Conservation (phyloP, 257 asterid species). For the Ophiorrhiza pumila region DNA sequence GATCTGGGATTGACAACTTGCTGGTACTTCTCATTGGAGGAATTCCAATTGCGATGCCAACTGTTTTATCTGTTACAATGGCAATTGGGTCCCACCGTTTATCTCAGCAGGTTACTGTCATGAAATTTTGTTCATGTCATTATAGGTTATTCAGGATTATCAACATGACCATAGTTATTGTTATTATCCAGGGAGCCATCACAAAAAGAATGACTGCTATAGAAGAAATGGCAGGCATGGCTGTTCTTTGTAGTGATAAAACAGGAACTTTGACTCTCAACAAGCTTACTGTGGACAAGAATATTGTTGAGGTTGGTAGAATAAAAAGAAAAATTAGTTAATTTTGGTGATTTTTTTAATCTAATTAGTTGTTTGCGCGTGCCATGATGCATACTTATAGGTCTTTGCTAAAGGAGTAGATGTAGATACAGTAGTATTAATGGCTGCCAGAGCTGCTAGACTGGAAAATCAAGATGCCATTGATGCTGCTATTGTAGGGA, state of each 20-base stretch:
- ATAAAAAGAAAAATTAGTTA: conserved; percentile 5
- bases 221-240: conserved; percentile 95
- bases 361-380: not conserved
- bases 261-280: conserved; percentile 84
- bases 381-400: conserved; percentile 7
- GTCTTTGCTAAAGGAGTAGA: conserved; percentile 57
- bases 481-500: conserved; percentile 76
- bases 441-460: conserved; percentile 95
- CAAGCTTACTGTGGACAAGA: conserved; percentile 69
- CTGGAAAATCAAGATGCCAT: conserved; percentile 85
- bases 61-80: conserved; percentile 83
- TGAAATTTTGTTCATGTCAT: conserved; percentile 7
- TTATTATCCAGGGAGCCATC: conserved; percentile 57
- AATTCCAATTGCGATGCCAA: conserved; percentile 91
- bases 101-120: conserved; percentile 59
- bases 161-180: not conserved
- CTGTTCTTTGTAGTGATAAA: conserved; percentile 86
- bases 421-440: conserved; percentile 63
- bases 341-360: not conserved
- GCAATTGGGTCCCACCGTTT: conserved; percentile 85
- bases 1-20: conserved; percentile 70
- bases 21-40: conserved; percentile 82
- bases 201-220: conserved; percentile 93
- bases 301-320: conserved; percentile 50
- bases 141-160: conserved; percentile 7